Base-by-base conservation (phyloP, 129 eudicot species). In the Artemisia annua region DNA sequence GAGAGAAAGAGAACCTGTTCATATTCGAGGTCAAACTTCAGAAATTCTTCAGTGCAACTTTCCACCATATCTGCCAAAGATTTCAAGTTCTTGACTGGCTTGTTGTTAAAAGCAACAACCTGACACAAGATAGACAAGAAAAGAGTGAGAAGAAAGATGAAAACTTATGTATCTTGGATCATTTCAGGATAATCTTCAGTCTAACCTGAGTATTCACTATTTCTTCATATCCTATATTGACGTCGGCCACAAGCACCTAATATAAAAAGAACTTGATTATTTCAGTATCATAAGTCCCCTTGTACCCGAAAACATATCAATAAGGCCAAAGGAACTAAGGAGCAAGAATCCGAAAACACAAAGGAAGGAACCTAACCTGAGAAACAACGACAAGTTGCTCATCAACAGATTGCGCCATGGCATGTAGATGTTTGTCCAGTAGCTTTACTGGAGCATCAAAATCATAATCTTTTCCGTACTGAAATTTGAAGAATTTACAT, bases 391-490 rank as follows among this genome's bases (percentile, higher is more conserved):
- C 83, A 51, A 86, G 83, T 70, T 86, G 85, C 54, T 86, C 90
- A 63, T 86, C 90, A 60, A 80, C 74, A 54, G 85, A 80, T 77
- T 86, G 76, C 4, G 90, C 87, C 90, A 86, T 83, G 30, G 78
- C 85, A 22, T 86, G 91, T 44, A 83, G 75, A 74, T 83, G 81
- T 73, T 86, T 86, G 70, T 86, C 87, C 80, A 86, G 44, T 18
- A 86, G 79, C 82, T 86, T 86, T 60, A 86, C 91, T 3, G 91
- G 87, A 69, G 85, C 85, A 80, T 86, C 87, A 80, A 80, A 86
- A 28, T 86, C 87, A 49, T 86, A 86, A 70, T 83, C 91, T 75
- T 80, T 86, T 72, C 91, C 91, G 51, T 86, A 86, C 87, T 86
- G 71, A 72, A 78, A 75, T 66, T 7, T 14, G 49, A 11, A 63